Conservation (phyloP, 2,329 filamentous ascomycete genomes). For the Microcyclosporella mali region DNA sequence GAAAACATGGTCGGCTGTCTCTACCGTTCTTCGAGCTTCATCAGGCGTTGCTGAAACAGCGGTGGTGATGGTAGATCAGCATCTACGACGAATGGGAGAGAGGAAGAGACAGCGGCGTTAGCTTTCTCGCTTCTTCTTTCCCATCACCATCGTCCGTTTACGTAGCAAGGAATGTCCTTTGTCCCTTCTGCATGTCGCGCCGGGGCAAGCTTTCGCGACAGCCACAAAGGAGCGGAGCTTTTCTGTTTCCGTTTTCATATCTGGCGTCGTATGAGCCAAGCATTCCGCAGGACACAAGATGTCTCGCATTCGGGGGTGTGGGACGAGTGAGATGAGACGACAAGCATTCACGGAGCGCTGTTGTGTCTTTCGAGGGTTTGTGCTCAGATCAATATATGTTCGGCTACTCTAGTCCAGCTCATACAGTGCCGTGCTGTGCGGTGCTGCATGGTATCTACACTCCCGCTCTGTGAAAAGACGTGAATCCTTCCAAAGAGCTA, state of each 20-base stretch:
- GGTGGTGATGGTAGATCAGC: background rate
- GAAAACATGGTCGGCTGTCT: background rate
- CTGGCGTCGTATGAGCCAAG: constrained; percentile 9
- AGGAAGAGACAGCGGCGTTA: background rate
- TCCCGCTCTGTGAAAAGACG: no score
- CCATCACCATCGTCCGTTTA: no score
- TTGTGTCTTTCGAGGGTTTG: no score
- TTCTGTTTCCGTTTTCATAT: background rate
- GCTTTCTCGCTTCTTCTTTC: background rate
- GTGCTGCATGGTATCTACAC: no score
- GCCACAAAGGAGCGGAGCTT: constrained; percentile 9
- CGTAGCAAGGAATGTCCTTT: constrained; percentile 2
- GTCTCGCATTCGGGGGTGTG: no score
- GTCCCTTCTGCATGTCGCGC: constrained; percentile 1
- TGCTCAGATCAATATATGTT: no score
- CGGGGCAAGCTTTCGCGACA: constrained; percentile 13
- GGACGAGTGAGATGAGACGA: no score
- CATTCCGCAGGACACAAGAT: constrained; percentile 10
- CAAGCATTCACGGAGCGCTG: no score
- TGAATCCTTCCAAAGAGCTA: no score
- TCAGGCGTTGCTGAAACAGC: background rate
- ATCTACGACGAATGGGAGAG: background rate
- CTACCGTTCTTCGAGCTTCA: background rate
- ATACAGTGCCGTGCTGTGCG: no score
- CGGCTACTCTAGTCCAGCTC: no score